Conservation (phyloP, 1,284 basidiomycete species). For the Tetrapyrgos nigripes region DNA sequence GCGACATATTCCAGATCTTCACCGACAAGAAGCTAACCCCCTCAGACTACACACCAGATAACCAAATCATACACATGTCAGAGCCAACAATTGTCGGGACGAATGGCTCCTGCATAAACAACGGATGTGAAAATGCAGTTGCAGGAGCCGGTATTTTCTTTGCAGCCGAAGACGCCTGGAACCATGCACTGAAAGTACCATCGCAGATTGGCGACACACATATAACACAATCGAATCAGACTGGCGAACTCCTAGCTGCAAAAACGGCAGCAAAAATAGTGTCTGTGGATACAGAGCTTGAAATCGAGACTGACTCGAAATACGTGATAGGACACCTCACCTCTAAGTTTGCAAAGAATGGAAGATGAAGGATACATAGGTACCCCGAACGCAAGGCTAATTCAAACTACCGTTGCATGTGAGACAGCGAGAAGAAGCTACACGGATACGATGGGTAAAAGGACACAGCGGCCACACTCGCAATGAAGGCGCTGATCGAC, state of each 20-base stretch:
- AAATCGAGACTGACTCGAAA: slow-evolving; percentile 28
- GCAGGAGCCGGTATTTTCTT: too few species aligned
- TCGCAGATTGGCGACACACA: too few species aligned
- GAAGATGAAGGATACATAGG: slow-evolving; percentile 25
- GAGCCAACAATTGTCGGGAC: too few species aligned
- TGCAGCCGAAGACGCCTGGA: too few species aligned
- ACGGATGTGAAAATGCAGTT: too few species aligned
- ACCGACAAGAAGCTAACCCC: slow-evolving; percentile 10
- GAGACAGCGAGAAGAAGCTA: slow-evolving; percentile 9
- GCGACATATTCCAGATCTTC: slow-evolving; percentile 24
- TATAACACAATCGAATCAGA: slow-evolving; percentile 18
- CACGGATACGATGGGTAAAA: slow-evolving; percentile 24
- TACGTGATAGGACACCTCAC: slow-evolving; percentile 27
- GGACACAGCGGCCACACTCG: slow-evolving; percentile 18
- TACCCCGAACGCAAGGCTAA: slow-evolving; percentile 8
- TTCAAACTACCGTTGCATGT: slow-evolving; percentile 13
- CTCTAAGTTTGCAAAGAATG: slow-evolving; percentile 15
- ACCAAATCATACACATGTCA: too few species aligned
- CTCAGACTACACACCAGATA: too few species aligned
- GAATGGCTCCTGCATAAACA: too few species aligned
- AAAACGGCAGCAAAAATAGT: slow-evolving; percentile 15
- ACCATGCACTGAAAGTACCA: too few species aligned
- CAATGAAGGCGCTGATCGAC: slow-evolving; percentile 21
- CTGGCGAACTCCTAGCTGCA: slow-evolving; percentile 27
- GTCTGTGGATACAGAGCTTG: too few species aligned